These are phyloP conservation scores for Rhododendron simsii DNA, from an alignment of 148 eudicot genomes.

Conservation along the genomic window DNA sequence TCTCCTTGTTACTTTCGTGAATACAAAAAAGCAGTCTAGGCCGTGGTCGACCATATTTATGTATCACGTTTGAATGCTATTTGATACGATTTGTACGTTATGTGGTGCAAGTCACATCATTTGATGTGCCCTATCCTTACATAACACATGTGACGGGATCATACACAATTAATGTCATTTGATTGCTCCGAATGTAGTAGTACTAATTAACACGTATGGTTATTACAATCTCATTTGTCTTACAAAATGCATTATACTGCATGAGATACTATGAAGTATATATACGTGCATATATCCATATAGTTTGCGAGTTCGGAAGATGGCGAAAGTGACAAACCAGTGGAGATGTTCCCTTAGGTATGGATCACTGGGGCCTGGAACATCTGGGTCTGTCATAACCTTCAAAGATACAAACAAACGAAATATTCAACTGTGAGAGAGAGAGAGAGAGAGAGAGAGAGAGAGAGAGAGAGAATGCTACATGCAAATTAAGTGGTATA, in stretches of 20 bases:
- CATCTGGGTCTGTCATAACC: slow-evolving; percentile 95
- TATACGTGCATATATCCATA: neutral
- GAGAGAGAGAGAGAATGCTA: neutral
- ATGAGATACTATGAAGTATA: neutral
- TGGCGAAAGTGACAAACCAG: slow-evolving; percentile 42
- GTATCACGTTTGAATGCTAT: neutral
- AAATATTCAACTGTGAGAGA: neutral
- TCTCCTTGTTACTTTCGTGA: neutral
- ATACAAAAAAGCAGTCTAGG: too few species aligned
- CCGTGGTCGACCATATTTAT: neutral
- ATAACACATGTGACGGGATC: too few species aligned
- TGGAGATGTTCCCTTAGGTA: slow-evolving; percentile 79
- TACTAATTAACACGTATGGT: neutral
- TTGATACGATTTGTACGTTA: neutral
- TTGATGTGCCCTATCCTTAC: neutral
- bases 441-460: neutral
- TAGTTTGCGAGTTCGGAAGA: neutral
- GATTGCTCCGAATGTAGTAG: neutral
- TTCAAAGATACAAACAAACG: slow-evolving; percentile 10
- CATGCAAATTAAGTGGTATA: neutral
- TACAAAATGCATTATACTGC: neutral
- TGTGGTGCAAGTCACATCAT: neutral
- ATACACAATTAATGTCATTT: too few species aligned
- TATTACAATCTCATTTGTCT: neutral
- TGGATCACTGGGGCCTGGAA: slow-evolving; percentile 90